Evolutionary conservation across 1,284 basidiomycete species (phyloP).

Genomic region (Megacollybia platyphylla): DNA sequence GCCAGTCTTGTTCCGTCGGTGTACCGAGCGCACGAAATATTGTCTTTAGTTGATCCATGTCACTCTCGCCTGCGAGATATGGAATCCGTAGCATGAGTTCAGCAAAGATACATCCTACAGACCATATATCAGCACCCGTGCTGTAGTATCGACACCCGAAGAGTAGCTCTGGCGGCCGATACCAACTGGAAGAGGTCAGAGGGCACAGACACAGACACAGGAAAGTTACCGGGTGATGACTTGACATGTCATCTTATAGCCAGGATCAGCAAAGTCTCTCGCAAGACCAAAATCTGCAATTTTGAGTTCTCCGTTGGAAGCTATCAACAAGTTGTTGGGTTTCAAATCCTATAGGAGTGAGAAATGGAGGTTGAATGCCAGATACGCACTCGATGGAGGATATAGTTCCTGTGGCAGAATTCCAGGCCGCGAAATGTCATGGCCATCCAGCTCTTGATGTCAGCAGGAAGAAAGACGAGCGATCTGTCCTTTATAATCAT

Average conservation of each 20-base stretch:
- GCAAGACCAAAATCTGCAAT: slow-evolving; percentile 99
- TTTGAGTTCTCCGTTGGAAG: slow-evolving; percentile 86
- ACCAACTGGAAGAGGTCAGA: slow-evolving; percentile 58
- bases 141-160: slow-evolving; percentile 85
- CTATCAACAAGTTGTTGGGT: slow-evolving; percentile 95
- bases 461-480: slow-evolving; percentile 86
- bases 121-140: slow-evolving; percentile 87
- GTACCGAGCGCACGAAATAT: slow-evolving; percentile 93
- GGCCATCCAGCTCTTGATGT: slow-evolving; percentile 98
- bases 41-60: slow-evolving; percentile 93
- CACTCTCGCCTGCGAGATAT: slow-evolving; percentile 86
- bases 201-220: neutral
- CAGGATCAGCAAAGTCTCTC: slow-evolving; percentile 88
- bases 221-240: slow-evolving; percentile 79
- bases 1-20: slow-evolving; percentile 95
- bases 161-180: slow-evolving; percentile 88
- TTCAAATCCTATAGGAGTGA: slow-evolving; percentile 72
- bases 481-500: slow-evolving; percentile 91
- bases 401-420: slow-evolving; percentile 91
- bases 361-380: slow-evolving; percentile 1
- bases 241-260: slow-evolving; percentile 93
- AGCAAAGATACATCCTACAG: slow-evolving; percentile 91
- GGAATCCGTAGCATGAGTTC: slow-evolving; percentile 93
- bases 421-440: slow-evolving; percentile 96
- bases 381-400: slow-evolving; percentile 76